These are phyloP conservation scores for Arabidopsis lyrata DNA, from an alignment of 441 rosid species.

Conservation along the genomic window DNA sequence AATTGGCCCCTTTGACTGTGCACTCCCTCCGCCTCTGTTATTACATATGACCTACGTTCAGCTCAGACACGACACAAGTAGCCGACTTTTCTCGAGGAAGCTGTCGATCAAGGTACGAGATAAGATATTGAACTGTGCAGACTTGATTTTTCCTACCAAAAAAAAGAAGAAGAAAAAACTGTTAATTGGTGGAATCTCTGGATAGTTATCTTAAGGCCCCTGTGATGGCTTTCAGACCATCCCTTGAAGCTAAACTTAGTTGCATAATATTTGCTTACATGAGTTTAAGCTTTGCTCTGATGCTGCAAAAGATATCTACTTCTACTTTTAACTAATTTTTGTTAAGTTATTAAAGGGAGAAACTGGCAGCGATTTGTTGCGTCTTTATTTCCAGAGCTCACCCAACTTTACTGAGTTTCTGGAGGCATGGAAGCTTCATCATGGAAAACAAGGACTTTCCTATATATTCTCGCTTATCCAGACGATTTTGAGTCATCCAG, in stretches of 20 bases:
- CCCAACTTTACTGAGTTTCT: slow-evolving; percentile 65
- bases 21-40: too few species aligned
- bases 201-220: slow-evolving; percentile 28
- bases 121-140: too few species aligned
- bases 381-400: slow-evolving; percentile 59
- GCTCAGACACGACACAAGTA: too few species aligned
- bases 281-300: slow-evolving; percentile 80
- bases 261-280: slow-evolving; percentile 62
- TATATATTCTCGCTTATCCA: slow-evolving; percentile 60
- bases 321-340: too few species aligned
- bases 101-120: too few species aligned
- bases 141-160: too few species aligned
- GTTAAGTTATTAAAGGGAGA: slow-evolving; percentile 65
- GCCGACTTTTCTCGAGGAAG: too few species aligned
- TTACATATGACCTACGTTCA: too few species aligned
- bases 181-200: too few species aligned
- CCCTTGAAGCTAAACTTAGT: slow-evolving; percentile 55
- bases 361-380: slow-evolving; percentile 69
- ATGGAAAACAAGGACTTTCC: slow-evolving; percentile 66
- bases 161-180: too few species aligned
- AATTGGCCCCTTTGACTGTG: too few species aligned
- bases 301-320: slow-evolving; percentile 79
- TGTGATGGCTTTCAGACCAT: slow-evolving; percentile 38
- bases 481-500: slow-evolving; percentile 72
- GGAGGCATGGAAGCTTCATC: slow-evolving; percentile 75